Percentiles rank a stretch among this genome's conserved stretches.
These are phyloP conservation scores for Psilocybe cubensis DNA, from an alignment of 768 basidiomycete species.

Conservation along the genomic window DNA sequence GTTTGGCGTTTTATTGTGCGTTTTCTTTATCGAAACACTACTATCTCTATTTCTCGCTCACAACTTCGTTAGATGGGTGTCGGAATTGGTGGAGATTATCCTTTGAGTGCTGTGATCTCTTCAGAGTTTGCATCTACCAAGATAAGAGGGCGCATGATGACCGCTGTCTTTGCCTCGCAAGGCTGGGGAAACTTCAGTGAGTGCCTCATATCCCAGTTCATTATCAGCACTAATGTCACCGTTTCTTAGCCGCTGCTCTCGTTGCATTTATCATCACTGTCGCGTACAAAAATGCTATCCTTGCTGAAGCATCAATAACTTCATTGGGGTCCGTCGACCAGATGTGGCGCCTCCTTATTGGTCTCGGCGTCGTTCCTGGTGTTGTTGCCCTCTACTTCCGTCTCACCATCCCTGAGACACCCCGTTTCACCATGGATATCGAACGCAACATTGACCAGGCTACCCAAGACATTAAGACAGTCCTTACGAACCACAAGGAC, in stretches of 20 bases:
- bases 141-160: constrained; percentile 86
- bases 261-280: constrained; percentile 64
- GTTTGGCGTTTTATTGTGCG: constrained; percentile 80
- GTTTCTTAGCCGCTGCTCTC: constrained; percentile 57
- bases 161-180: constrained; percentile 83
- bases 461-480: constrained; percentile 69
- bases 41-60: not conserved
- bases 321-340: constrained; percentile 62
- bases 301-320: constrained; percentile 40
- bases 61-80: constrained; percentile 59
- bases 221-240: not conserved
- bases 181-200: constrained; percentile 86
- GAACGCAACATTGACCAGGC: constrained; percentile 84
- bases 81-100: constrained; percentile 91
- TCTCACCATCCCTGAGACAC: constrained; percentile 90
- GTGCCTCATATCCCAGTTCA: constrained; percentile 19
- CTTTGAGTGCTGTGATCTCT: constrained; percentile 82
- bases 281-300: constrained; percentile 67
- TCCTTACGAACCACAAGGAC: constrained; percentile 53
- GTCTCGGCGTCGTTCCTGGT: constrained; percentile 84
- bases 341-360: constrained; percentile 88
- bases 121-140: constrained; percentile 85
- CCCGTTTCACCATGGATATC: constrained; percentile 91
- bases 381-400: constrained; percentile 88
- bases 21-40: not conserved